Evolutionary conservation across 371 early-diverging fungal genomes (phyloP).

Genomic region (Mortierella sp.): DNA sequence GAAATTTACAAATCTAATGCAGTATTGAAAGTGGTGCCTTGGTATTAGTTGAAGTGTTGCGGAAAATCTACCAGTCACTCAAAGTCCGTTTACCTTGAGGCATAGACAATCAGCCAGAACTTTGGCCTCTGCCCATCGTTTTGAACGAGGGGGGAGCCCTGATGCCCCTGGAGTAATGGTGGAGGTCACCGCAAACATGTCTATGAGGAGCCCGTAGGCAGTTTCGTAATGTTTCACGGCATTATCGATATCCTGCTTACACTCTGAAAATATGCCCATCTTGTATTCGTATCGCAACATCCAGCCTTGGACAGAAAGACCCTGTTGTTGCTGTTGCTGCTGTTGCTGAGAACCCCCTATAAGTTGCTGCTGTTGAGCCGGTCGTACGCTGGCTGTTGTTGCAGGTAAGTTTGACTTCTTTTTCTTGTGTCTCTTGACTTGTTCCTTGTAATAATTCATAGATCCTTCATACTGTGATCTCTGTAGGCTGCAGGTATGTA

Average conservation of each 20-base stretch:
- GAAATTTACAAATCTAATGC: constrained; percentile 77
- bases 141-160: constrained; percentile 61
- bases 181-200: constrained; percentile 71
- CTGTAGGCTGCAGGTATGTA: constrained; percentile 69
- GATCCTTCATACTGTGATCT: constrained; percentile 76
- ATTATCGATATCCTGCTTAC: constrained; percentile 82
- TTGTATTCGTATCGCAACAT: constrained; percentile 87
- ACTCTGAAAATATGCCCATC: constrained; percentile 80
- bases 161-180: constrained; percentile 62
- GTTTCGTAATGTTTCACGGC: constrained; percentile 82
- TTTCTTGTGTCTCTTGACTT: constrained; percentile 77
- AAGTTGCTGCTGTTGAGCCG: constrained; percentile 50
- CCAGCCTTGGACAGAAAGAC: constrained; percentile 79
- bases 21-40: not conserved
- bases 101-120: constrained; percentile 78
- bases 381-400: constrained; percentile 43
- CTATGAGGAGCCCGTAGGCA: constrained; percentile 74
- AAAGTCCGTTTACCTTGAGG: constrained; percentile 66
- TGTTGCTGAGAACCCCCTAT: constrained; percentile 17
- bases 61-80: not conserved
- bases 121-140: constrained; percentile 75
- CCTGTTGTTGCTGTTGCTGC: constrained; percentile 55
- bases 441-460: constrained; percentile 79
- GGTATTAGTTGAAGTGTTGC: not conserved
- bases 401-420: constrained; percentile 75